These are phyloP conservation scores for Fibroporia radiculosa DNA, from an alignment of 768 basidiomycete species.

Conservation along the genomic window DNA sequence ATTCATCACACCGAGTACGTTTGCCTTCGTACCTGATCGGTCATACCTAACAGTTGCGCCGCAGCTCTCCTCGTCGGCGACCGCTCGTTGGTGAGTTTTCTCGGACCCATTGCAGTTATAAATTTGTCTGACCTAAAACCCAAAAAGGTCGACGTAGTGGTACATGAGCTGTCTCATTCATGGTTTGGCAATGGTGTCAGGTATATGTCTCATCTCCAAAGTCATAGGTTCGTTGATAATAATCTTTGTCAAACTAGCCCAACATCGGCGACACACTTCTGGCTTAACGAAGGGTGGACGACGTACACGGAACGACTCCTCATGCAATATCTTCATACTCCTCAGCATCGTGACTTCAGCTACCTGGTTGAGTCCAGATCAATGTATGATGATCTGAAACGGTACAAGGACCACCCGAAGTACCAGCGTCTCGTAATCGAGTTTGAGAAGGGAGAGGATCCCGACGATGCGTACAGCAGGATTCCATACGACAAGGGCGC, in stretches of 20 bases:
- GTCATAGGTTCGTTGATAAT: no score
- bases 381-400: conserved; percentile 61
- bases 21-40: background rate
- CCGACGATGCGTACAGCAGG: conserved; percentile 66
- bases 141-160: conserved; percentile 62
- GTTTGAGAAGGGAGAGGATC: conserved; percentile 66
- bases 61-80: conserved; percentile 82
- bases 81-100: conserved; percentile 46
- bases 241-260: conserved; percentile 45
- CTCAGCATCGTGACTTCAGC: conserved; percentile 72
- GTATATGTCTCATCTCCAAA: no score
- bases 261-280: conserved; percentile 78
- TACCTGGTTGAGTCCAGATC: conserved; percentile 70
- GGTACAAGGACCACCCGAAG: conserved; percentile 52
- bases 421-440: conserved; percentile 78
- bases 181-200: conserved; percentile 94
- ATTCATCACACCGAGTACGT: conserved; percentile 80
- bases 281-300: conserved; percentile 93
- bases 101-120: background rate
- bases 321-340: conserved; percentile 58
- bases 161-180: conserved; percentile 81
- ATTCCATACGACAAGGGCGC: conserved; percentile 89
- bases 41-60: background rate
- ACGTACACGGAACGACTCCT: conserved; percentile 87
- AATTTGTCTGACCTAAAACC: background rate